Conservation (phyloP, 495 filamentous ascomycete species). For the Tuber umbilicatum region DNA sequence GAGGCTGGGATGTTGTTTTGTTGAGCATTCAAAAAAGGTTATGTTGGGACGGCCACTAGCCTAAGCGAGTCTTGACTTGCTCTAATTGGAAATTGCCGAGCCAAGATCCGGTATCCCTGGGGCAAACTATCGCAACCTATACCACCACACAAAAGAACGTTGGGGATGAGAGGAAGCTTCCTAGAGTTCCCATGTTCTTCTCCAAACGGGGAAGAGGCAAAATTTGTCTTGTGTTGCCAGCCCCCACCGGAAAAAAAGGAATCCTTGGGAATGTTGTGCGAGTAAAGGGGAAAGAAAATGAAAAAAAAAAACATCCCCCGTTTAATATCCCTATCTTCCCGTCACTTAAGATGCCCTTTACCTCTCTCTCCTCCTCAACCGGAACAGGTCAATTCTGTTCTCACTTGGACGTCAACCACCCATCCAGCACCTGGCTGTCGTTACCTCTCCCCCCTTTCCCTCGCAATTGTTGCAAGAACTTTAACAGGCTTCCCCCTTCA, state of each 20-base stretch:
- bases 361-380: not conserved
- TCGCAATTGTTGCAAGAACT: not conserved
- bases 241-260: not conserved
- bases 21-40: not conserved
- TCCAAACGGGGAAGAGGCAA: not conserved
- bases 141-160: not conserved
- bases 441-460: not conserved
- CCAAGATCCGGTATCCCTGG: not conserved
- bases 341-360: conserved; percentile 1
- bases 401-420: not conserved
- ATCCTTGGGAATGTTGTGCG: not conserved
- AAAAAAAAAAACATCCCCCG: not conserved
- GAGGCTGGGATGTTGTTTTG: not conserved
- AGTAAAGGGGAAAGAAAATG: not conserved
- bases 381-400: not conserved
- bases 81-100: not conserved
- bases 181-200: not conserved
- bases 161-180: not conserved
- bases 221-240: not conserved
- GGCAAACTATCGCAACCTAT: not conserved
- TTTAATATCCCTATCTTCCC: not conserved
- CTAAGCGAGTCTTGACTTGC: not conserved
- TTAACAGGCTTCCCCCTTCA: not conserved
- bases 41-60: not conserved
- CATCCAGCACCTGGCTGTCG: not conserved